Percentiles rank a stretch among this genome's conserved stretches.
phyloP scores from a whole-genome alignment of 2,329 filamentous ascomycete species.

The Bipolaris oryzae region DNA sequence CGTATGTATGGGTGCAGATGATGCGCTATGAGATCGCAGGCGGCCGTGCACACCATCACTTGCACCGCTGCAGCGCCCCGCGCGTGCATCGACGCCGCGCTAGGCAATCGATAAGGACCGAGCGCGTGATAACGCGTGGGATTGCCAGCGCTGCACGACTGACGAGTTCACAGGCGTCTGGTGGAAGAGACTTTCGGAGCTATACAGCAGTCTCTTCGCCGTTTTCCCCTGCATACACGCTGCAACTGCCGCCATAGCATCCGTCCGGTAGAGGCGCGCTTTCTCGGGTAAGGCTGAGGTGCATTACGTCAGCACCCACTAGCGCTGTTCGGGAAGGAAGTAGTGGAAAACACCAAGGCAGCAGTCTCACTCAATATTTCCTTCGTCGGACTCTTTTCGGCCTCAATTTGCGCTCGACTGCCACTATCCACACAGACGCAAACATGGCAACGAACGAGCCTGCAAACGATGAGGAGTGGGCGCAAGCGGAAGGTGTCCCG shows the following conservation, averaged over 20 bases:
- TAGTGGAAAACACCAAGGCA: conserved; percentile 26
- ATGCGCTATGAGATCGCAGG: conserved; percentile 33
- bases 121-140: conserved; percentile 21
- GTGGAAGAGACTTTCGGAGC: not conserved
- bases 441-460: conserved; percentile 31
- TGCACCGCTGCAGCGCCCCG: conserved; percentile 17
- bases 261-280: not conserved
- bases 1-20: conserved; percentile 28
- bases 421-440: not conserved
- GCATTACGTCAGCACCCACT: conserved; percentile 31
- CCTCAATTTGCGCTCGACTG: not conserved
- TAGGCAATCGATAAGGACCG: conserved; percentile 31
- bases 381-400: not conserved
- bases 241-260: not conserved
- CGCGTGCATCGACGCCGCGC: conserved; percentile 19
- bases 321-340: conserved; percentile 28
- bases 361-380: conserved; percentile 6
- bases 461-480: conserved; percentile 47
- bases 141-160: not conserved
- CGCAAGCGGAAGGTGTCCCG: conserved; percentile 50
- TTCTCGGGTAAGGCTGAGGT: conserved; percentile 8
- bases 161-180: not conserved
- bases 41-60: conserved; percentile 20
- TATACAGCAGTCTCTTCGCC: not conserved
- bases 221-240: not conserved